phyloP scores from a whole-genome alignment of 805 yeast species.

The Nakazawaea wyomingensis region DNA sequence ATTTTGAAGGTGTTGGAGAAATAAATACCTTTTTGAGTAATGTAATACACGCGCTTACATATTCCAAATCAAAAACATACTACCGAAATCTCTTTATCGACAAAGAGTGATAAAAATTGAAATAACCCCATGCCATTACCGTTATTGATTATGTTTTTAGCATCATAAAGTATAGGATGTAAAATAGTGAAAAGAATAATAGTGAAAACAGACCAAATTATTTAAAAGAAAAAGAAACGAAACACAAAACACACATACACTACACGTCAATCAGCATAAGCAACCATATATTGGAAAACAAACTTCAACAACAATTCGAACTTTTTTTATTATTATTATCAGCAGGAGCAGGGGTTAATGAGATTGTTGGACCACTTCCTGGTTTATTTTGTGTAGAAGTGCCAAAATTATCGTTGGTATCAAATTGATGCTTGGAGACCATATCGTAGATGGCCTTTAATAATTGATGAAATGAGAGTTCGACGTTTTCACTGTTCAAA shows the following conservation, averaged over 20 bases:
- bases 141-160: neutral
- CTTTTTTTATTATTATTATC: slow-evolving; percentile 58
- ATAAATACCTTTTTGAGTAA: too few species aligned
- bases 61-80: too few species aligned
- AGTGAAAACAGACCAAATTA: neutral
- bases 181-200: neutral
- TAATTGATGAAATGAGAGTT: slow-evolving; percentile 87
- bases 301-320: slow-evolving; percentile 60
- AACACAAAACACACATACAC: too few species aligned
- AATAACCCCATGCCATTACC: neutral
- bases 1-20: too few species aligned
- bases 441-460: slow-evolving; percentile 90
- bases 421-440: slow-evolving; percentile 90
- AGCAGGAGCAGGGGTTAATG: slow-evolving; percentile 89
- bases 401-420: slow-evolving; percentile 63
- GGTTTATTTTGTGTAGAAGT: slow-evolving; percentile 41
- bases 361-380: slow-evolving; percentile 83
- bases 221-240: too few species aligned
- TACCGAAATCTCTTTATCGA: neutral
- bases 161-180: too few species aligned
- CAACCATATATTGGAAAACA: neutral
- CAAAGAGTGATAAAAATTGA: slow-evolving; percentile 2
- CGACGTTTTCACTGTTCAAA: slow-evolving; percentile 89
- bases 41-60: too few species aligned
- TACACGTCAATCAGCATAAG: neutral